These are phyloP conservation scores for Nicotiana paniculata DNA, from an alignment of 257 asterid genomes.

Conservation along the genomic window DNA sequence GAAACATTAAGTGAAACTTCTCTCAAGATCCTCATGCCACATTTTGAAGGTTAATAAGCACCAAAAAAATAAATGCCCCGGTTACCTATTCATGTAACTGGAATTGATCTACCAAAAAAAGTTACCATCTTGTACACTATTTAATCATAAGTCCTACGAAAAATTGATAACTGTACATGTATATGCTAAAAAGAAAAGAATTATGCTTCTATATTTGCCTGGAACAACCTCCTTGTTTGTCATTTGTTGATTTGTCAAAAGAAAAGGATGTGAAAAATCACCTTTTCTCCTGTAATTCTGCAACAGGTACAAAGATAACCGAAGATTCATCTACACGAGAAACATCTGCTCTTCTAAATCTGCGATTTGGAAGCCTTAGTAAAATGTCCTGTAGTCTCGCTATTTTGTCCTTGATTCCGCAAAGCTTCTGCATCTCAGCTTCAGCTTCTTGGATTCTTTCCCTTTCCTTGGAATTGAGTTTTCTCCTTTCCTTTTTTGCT, in stretches of 20 bases:
- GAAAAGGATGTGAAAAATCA: slow-evolving; percentile 16
- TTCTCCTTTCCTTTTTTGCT: slow-evolving; percentile 56
- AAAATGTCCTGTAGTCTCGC: slow-evolving; percentile 47
- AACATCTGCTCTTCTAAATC: slow-evolving; percentile 23
- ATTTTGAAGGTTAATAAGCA: not conserved
- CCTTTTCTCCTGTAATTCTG: slow-evolving; percentile 67
- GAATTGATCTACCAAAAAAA: not conserved
- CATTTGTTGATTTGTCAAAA: not conserved
- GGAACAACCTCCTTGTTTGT: not conserved
- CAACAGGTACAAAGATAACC: slow-evolving; percentile 64
- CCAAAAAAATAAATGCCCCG: not conserved
- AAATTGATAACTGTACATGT: slow-evolving; percentile 2
- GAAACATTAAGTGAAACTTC: not conserved
- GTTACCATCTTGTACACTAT: not conserved
- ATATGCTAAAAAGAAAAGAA: not conserved
- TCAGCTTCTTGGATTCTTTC: slow-evolving; percentile 37
- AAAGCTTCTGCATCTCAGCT: slow-evolving; percentile 68
- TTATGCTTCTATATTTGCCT: not conserved
- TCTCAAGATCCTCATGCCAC: not conserved
- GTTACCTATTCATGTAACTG: not conserved
- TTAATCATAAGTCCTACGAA: not conserved
- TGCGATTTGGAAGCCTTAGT: slow-evolving; percentile 33
- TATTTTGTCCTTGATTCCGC: slow-evolving; percentile 58
- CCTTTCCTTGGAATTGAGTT: slow-evolving; percentile 27
- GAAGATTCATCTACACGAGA: slow-evolving; percentile 26